Base-by-base conservation (phyloP, 2,329 filamentous ascomycete genomes). In the Fusarium newnesense region DNA sequence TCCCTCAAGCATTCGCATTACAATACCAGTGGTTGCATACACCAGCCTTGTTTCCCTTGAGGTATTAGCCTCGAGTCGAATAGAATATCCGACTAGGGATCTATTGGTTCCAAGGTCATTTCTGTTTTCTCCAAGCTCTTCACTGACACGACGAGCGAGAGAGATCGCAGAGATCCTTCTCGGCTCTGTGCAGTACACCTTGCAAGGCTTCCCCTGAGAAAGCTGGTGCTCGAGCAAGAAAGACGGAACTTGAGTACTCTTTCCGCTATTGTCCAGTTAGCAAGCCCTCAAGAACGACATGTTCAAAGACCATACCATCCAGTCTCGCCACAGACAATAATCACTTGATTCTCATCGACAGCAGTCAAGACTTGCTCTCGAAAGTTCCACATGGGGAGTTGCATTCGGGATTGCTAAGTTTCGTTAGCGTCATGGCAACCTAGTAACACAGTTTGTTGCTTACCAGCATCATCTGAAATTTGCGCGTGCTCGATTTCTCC, bases 1-100 rank as follows among this genome's bases (percentile, higher is more conserved):
- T 13, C 92, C 92, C 81, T 99, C 96, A 19, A 99, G 87, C 96
- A 99, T 98, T 34, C 96, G 91, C 87, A 99, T 94, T n/a, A 99
- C 94, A 65, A 99, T 97, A 84, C 96, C 90, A 10, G 90, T 93
- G 4, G 93, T 98, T 60, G 96, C 96, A 82, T 95, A 99, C 10
- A 98, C 90, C 32, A 99, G 88, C 58, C 94, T 88, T 5, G 95
- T 98, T 75, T 94, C 91, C 36, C 91, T 89, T 21, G 91, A 92
- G 1, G 93, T 93, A 77, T 97, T 97, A 54, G 94, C 93, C 81
- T 99, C 96, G 26, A 99, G 85, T 24, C 96, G 91, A 75, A 99
- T 98, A 4, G 96, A 95, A 84, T 97, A 99, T 49, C 96, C 96
- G 28, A 99, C 92, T 5, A 99, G 86, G 7, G 96, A 98, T 60